Base-by-base conservation (phyloP, 257 asterid species). In the Fraxinus anomala region DNA sequence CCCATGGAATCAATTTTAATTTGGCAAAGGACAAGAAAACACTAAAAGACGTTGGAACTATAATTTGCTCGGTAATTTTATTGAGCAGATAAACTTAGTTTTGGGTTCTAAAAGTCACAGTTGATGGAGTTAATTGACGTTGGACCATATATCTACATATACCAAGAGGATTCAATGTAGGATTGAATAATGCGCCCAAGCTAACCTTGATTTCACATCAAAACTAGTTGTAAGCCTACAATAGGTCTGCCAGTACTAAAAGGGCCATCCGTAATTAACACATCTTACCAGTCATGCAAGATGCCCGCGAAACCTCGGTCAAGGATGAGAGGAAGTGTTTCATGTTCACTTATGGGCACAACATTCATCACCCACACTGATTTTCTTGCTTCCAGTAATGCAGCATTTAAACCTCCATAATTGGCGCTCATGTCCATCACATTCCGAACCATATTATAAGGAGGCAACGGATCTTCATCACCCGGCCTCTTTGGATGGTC, bases 401-500 rank as follows among this genome's bases (percentile, higher is more conserved):
- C 97, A 72, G 81, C 83, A 89, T 90, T 91, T 14, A 93, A 80
- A 77, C 97, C 95, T 10, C 99, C 99, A 76, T 92, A 96, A 86
- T 83, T 89, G 63, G 98, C 96, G 84, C 79, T 90, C 98, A 93
- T 90, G 87, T 94, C 99, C 97, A 94, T 94, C 85, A 92, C 96
- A 83, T 94, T 94, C 66, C 97, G 89, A 63, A 95, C 89, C 99
- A 95, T 91, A 79, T 95, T 93, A 83, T 90, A 91, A 6, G 98
- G 99, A 80, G 97, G 94, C 79, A 87, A 77, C 8, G 99, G 99
- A 70, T 95, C 98, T 85, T 94, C 98, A 70, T 94, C 97, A 66
- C 97, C 96, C 6, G 97, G 96, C 86, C 98, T 91, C 83, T 94
- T 94, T n/a, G 98, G 98, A 88, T 92, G 97, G 89, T 92, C 98